These are phyloP conservation scores for Ophidiomyces ophidiicola DNA, from an alignment of 2,329 filamentous ascomycete species.

Conservation along the genomic window DNA sequence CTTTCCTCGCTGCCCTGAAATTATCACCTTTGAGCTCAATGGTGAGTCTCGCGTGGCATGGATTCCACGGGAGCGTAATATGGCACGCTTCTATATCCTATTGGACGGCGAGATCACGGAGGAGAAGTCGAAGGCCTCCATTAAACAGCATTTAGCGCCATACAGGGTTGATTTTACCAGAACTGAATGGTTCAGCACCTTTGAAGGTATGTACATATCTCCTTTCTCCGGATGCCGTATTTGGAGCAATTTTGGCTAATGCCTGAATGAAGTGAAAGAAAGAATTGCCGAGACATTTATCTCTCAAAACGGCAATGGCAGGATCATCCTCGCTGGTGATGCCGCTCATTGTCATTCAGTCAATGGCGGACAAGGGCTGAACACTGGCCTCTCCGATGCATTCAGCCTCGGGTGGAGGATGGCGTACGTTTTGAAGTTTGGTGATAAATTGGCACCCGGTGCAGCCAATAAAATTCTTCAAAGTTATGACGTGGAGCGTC, in stretches of 20 bases:
- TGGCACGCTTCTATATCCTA: slow-evolving; percentile 4
- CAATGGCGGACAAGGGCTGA: slow-evolving; percentile 47
- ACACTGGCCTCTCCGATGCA: slow-evolving; percentile 44
- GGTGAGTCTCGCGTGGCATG: slow-evolving; percentile 3
- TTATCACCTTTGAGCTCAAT: slow-evolving; percentile 5
- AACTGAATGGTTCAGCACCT: slow-evolving; percentile 5
- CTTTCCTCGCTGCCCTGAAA: slow-evolving; percentile 4
- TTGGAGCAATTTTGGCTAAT: background rate
- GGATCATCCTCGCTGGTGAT: slow-evolving; percentile 46
- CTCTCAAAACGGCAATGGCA: slow-evolving; percentile 33
- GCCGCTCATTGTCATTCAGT: slow-evolving; percentile 47
- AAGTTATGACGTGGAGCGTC: slow-evolving; percentile 39
- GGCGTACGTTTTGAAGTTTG: slow-evolving; percentile 31
- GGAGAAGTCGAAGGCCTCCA: slow-evolving; percentile 1
- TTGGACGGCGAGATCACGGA: slow-evolving; percentile 3
- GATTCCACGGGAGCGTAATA: slow-evolving; percentile 2
- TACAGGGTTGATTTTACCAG: slow-evolving; percentile 2
- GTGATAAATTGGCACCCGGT: slow-evolving; percentile 14
- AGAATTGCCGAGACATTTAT: slow-evolving; percentile 9
- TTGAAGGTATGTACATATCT: slow-evolving; percentile 1
- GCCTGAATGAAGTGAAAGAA: background rate
- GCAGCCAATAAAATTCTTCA: slow-evolving; percentile 34
- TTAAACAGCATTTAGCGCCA: slow-evolving; percentile 1
- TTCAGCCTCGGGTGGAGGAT: slow-evolving; percentile 47
- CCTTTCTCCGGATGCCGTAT: background rate